Base-by-base conservation (phyloP, 1,139 yeast genomes). In the Debaryomyces sp. region DNA sequence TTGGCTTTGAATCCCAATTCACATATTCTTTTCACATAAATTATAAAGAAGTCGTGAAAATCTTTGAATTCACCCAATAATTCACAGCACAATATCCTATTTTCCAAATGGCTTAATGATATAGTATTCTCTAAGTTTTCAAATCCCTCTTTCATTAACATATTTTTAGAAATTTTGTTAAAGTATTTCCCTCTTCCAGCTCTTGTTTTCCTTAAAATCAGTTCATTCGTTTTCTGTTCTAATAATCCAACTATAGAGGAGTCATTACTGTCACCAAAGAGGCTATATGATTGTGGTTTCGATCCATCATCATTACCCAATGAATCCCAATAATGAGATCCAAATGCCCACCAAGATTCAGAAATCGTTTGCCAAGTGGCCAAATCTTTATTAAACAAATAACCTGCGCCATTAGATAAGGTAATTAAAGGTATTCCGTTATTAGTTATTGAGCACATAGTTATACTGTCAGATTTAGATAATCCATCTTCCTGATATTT, bases 291-390 rank as follows among this genome's bases (percentile, higher is more conserved):
- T 54, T 60, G 63, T 1, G 58, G 51, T 9, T 57, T 55, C 4
- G 60, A 47, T 34, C 54, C 53, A 5, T 78, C 75, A 37, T 73
- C 77, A 21, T 73, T 70, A 46, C 67, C 59, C 13, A 65, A 52
- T 13, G 90, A 79, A 65, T 94, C 95, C 99, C 99, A 95, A 68
- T 90, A 94, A 62, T 92, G 97, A 0, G 98, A 91, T 0, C 98
- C 98, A 68, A 91, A 89, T 0, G 97, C 96, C 98, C 98, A 95
- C 98, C 99, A 95, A 1, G 96, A 83, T 63, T 95, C 99, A 51
- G 94, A 82, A 2, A 94, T 79, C 9, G 95, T 75, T 45, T 87
- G 83, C 99, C 99, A 95, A 0, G 82, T 70, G 30, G 80, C 81
- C 83, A 95, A 79, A 46, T 80, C 83, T 34, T 71, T 70, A 57